phyloP scores from a whole-genome alignment of 129 eudicot genomes.

The Sambucus nigra region DNA sequence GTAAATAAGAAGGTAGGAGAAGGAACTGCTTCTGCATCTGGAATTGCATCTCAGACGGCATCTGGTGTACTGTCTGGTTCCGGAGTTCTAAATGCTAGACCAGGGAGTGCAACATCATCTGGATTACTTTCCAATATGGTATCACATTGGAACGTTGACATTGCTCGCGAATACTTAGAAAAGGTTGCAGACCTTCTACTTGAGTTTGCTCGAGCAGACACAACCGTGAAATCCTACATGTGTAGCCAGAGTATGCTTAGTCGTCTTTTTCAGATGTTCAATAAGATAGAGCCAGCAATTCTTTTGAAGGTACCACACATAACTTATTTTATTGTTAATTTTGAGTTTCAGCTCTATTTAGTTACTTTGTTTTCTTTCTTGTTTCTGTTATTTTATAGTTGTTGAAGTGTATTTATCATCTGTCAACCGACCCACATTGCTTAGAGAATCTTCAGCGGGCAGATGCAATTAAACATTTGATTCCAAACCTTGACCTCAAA shows the following conservation, averaged over 20 bases:
- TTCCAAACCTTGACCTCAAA: slow-evolving; percentile 94
- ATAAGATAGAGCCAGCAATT: slow-evolving; percentile 83
- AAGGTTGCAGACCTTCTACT: slow-evolving; percentile 93
- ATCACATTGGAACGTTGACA: slow-evolving; percentile 85
- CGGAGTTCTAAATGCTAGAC: slow-evolving; percentile 92
- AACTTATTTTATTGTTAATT: neutral
- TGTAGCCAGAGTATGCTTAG: slow-evolving; percentile 88
- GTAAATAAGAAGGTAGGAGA: slow-evolving; percentile 55
- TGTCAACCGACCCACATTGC: slow-evolving; percentile 93
- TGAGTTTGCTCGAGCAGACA: slow-evolving; percentile 92
- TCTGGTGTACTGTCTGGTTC: slow-evolving; percentile 98
- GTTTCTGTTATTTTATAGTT: slow-evolving; percentile 25
- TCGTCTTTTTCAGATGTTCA: slow-evolving; percentile 97
- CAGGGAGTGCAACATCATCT: slow-evolving; percentile 95
- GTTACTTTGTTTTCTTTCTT: slow-evolving; percentile 2
- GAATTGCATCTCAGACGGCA: slow-evolving; percentile 75
- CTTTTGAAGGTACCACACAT: slow-evolving; percentile 57
- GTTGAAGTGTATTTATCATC: slow-evolving; percentile 79
- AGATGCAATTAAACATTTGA: slow-evolving; percentile 82
- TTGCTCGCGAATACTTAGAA: slow-evolving; percentile 82
- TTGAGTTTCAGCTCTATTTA: slow-evolving; percentile 5
- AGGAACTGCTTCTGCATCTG: slow-evolving; percentile 72
- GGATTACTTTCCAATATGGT: slow-evolving; percentile 90
- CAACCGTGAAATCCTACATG: slow-evolving; percentile 89
- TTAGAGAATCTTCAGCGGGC: slow-evolving; percentile 92